Percentiles rank a stretch among this genome's conserved stretches.
Evolutionary conservation across 495 filamentous ascomycete species (phyloP).

Genomic region (Tuber indicum): DNA sequence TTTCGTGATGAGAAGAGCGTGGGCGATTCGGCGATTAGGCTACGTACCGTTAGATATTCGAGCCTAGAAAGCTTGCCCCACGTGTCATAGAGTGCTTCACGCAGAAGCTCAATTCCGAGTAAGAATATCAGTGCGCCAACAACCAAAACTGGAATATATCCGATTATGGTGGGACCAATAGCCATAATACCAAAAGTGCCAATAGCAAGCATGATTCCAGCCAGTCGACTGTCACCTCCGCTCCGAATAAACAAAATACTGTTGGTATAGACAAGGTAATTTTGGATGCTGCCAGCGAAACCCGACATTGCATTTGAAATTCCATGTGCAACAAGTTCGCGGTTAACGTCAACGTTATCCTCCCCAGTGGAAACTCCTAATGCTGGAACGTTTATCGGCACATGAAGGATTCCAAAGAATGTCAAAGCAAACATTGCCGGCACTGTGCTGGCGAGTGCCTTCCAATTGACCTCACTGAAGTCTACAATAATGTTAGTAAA

Average conservation of each 20-base stretch:
- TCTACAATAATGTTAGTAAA: constrained; percentile 47
- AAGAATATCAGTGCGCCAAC: constrained; percentile 91
- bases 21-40: neutral
- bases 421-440: constrained; percentile 96
- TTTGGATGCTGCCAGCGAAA: constrained; percentile 81
- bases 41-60: constrained; percentile 76
- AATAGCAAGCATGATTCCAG: constrained; percentile 75
- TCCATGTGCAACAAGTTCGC: constrained; percentile 88
- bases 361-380: constrained; percentile 81
- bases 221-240: constrained; percentile 77
- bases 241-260: constrained; percentile 90
- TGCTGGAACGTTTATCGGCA: constrained; percentile 95
- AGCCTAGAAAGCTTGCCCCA: constrained; percentile 75
- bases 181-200: constrained; percentile 75
- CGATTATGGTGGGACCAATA: constrained; percentile 78
- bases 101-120: constrained; percentile 80
- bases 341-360: constrained; percentile 82
- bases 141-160: constrained; percentile 92
- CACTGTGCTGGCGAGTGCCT: constrained; percentile 67
- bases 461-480: constrained; percentile 68
- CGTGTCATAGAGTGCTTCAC: constrained; percentile 81
- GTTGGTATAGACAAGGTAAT: constrained; percentile 96
- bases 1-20: neutral
- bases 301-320: constrained; percentile 89
- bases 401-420: constrained; percentile 94